Base-by-base conservation (phyloP, 1,139 yeast species). In the Taphrina betulina region DNA sequence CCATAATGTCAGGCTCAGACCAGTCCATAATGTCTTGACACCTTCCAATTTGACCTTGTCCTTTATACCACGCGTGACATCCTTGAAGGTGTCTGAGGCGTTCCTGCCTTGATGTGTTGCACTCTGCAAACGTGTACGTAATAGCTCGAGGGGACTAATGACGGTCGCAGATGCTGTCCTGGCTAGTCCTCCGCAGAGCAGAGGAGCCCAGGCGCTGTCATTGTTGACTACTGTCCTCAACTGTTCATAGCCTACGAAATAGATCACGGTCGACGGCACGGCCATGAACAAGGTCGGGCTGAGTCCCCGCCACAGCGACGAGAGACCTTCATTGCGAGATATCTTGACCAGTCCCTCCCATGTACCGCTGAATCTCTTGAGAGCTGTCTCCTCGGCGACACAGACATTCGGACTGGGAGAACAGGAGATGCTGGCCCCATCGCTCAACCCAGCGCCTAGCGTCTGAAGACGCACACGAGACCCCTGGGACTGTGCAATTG, bases 211-310 rank as follows among this genome's bases (percentile, higher is more conserved):
- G 0, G 57, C 54, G n/a, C 48, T 38, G n/a, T 43, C 56, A 19
- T 29, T 45, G 38, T 41, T 37, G 29, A 43, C 44, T n/a, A 54
- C 54, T 5, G 53, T 72, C 75, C 14, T 73, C 64, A 16, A 69
- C 66, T 61, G 63, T 64, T 92, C 99, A 67, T 92, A 92, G 0
- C 97, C 96, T 2, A 95, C 85, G 71, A 89, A 92, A 67, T 92
- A 94, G 5, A 92, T 92, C 58, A 92, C 86, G 65, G 90, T 92
- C 0, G 96, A 80, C 0, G 99, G 99, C 0, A 90, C 74, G 0
- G 96, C 88, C 95, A 92, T 94, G 20, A 88, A 62, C 26, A 92
- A 71, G 0, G 95, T 88, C 26, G 92, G 70, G 0, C 94, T 79
- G 33, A 94, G 76, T 0, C 98, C 98, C 51, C 98, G 73, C 95